phyloP scores from a whole-genome alignment of 169 alveolate species.

The Cryptosporidium felis region DNA sequence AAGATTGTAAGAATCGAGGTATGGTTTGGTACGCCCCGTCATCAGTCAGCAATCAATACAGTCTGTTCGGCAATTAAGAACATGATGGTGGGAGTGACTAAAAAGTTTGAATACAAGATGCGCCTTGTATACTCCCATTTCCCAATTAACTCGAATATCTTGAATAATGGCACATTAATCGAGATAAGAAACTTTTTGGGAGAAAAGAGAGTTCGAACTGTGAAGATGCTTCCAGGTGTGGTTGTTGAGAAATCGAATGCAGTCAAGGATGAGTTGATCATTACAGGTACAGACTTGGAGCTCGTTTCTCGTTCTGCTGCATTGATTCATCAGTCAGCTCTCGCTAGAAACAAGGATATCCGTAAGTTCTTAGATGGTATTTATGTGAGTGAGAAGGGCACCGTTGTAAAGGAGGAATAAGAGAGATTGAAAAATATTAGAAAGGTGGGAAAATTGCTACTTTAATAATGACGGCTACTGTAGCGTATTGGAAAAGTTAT shows the following conservation, averaged over 20 bases:
- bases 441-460: too few species aligned
- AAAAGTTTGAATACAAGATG: constrained; percentile 97
- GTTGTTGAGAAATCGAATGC: constrained; percentile 89
- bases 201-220: constrained; percentile 95
- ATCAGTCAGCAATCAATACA: constrained; percentile 94
- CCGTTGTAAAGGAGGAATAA: constrained; percentile 87
- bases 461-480: too few species aligned
- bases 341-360: constrained; percentile 97
- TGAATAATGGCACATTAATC: constrained; percentile 92
- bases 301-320: constrained; percentile 97
- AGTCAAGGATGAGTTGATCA: constrained; percentile 95
- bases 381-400: constrained; percentile 95
- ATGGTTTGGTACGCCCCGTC: constrained; percentile 94
- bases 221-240: constrained; percentile 93
- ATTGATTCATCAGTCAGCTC: constrained; percentile 95
- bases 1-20: constrained; percentile 88
- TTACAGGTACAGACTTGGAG: constrained; percentile 97
- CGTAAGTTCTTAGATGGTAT: constrained; percentile 99
- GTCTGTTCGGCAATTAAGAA: constrained; percentile 94
- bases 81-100: constrained; percentile 98
- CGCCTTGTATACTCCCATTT: constrained; percentile 99
- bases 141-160: constrained; percentile 96
- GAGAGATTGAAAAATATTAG: too few species aligned
- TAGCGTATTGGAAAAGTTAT: too few species aligned
- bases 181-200: constrained; percentile 99